These are phyloP conservation scores for Cephaloascus albidus DNA, from an alignment of 805 yeast genomes.

Conservation along the genomic window DNA sequence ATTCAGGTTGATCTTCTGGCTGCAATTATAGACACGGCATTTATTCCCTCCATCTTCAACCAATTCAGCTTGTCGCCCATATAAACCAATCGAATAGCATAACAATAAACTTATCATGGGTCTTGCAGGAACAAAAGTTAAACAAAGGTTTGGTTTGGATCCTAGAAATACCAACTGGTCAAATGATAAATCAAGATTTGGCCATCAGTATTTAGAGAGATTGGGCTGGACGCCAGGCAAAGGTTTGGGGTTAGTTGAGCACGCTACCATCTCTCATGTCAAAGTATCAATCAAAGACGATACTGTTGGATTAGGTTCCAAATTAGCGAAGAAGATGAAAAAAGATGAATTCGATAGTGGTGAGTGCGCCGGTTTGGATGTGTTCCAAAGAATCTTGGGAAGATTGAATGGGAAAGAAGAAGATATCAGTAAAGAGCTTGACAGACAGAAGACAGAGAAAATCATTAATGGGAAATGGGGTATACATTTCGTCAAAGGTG, in stretches of 20 bases:
- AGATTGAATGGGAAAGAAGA: conserved; percentile 82
- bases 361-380: conserved; percentile 86
- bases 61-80: no score
- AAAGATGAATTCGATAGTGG: conserved; percentile 69
- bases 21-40: no score
- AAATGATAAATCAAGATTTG: conserved; percentile 73
- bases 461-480: conserved; percentile 86
- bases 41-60: no score
- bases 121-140: conserved; percentile 68
- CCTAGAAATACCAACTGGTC: conserved; percentile 96
- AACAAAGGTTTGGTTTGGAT: conserved; percentile 82
- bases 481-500: conserved; percentile 80
- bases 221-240: conserved; percentile 91
- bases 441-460: conserved; percentile 55
- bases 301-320: conserved; percentile 85
- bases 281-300: conserved; percentile 79
- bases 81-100: no score
- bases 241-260: conserved; percentile 68
- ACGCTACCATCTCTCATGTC: conserved; percentile 72
- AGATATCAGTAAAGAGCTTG: conserved; percentile 53
- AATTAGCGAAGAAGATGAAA: conserved; percentile 44
- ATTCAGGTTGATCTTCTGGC: no score
- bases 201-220: conserved; percentile 73
- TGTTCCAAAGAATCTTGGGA: conserved; percentile 84
- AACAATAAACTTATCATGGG: conserved; percentile 42